phyloP scores from a whole-genome alignment of 2,329 filamentous ascomycete species.

The Lasiodiplodia citricola region DNA sequence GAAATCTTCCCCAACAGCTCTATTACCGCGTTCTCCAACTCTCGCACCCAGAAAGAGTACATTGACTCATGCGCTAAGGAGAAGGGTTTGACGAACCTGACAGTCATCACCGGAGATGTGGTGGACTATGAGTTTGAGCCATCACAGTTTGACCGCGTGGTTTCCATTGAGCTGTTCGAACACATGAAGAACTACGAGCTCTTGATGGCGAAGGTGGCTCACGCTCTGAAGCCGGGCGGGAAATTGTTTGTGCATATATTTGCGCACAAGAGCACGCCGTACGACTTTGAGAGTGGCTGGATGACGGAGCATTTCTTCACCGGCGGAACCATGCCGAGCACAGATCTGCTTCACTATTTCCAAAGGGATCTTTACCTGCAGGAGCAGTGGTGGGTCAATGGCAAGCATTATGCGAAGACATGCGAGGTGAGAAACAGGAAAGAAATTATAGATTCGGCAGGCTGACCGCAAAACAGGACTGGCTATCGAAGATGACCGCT shows the following conservation, averaged over 20 bases:
- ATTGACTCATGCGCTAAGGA: slow-evolving; percentile 65
- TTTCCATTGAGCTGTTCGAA: slow-evolving; percentile 75
- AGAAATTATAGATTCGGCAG: no score
- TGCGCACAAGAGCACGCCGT: slow-evolving; percentile 67
- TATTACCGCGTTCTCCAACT: slow-evolving; percentile 73
- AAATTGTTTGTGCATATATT: slow-evolving; percentile 75
- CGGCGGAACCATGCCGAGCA: slow-evolving; percentile 72
- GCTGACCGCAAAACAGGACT: not conserved
- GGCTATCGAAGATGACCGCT: slow-evolving; percentile 52
- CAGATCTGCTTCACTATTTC: slow-evolving; percentile 70
- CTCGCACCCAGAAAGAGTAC: slow-evolving; percentile 69
- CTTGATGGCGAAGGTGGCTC: slow-evolving; percentile 67
- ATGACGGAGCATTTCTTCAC: slow-evolving; percentile 78
- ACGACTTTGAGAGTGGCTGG: slow-evolving; percentile 75
- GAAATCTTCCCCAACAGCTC: slow-evolving; percentile 66
- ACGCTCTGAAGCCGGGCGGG: slow-evolving; percentile 65
- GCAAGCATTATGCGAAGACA: slow-evolving; percentile 70
- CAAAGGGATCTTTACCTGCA: slow-evolving; percentile 65
- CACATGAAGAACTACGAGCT: slow-evolving; percentile 79
- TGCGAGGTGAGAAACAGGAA: slow-evolving; percentile 61
- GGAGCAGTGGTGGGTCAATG: slow-evolving; percentile 74
- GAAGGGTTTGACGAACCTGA: slow-evolving; percentile 65
- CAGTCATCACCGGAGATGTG: slow-evolving; percentile 70
- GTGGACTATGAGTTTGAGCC: slow-evolving; percentile 68
- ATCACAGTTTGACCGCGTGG: slow-evolving; percentile 65